These are phyloP conservation scores for Acorus gramineus DNA, from an alignment of 106 monocot genomes.

Conservation along the genomic window DNA sequence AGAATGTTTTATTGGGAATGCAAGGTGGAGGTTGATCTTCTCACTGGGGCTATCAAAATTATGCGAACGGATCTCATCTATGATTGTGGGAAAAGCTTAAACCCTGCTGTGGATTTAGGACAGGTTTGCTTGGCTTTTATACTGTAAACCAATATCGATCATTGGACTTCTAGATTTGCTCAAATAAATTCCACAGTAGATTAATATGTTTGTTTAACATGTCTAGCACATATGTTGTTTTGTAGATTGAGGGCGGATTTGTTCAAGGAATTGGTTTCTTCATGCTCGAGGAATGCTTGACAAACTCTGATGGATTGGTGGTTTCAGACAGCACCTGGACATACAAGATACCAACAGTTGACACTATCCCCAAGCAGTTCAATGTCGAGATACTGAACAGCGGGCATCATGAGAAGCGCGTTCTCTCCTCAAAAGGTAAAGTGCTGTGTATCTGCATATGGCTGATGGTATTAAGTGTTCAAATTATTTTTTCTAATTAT, in stretches of 20 bases:
- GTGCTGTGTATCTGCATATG: neutral
- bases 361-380: conserved; percentile 70
- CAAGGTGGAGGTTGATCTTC: conserved; percentile 24
- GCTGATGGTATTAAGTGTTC: too few species aligned
- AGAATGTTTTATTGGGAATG: too few species aligned
- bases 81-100: conserved; percentile 81
- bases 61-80: conserved; percentile 55
- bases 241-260: conserved; percentile 82
- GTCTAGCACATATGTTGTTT: too few species aligned
- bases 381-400: conserved; percentile 65
- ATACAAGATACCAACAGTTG: conserved; percentile 73
- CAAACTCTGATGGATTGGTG: conserved; percentile 65
- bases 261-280: conserved; percentile 89
- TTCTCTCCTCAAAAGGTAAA: conserved; percentile 86
- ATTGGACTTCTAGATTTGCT: too few species aligned
- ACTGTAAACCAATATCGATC: neutral
- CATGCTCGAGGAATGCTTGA: conserved; percentile 51
- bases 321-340: conserved; percentile 65
- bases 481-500: too few species aligned
- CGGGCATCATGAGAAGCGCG: conserved; percentile 50
- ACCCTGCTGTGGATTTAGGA: conserved; percentile 81
- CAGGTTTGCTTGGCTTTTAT: conserved; percentile 37
- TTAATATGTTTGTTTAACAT: too few species aligned
- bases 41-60: conserved; percentile 61
- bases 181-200: too few species aligned